Percentiles rank a stretch among this genome's conserved stretches.
These are phyloP conservation scores for Butyriboletus appendiculatus DNA, from an alignment of 1,284 basidiomycete species.

Conservation along the genomic window DNA sequence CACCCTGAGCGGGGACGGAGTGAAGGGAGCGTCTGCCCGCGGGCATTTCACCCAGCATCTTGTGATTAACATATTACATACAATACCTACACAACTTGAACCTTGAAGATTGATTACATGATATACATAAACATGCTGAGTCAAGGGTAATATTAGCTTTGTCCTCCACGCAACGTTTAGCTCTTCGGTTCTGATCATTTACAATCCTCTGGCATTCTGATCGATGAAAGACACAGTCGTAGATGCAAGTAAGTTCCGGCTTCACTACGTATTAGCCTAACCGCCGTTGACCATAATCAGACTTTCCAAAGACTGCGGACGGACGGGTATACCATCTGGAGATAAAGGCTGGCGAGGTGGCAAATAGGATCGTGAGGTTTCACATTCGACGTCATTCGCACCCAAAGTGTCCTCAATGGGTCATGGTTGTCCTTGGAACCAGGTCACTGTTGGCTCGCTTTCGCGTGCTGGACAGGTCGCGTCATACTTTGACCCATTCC, in stretches of 20 bases:
- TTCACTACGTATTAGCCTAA: background rate
- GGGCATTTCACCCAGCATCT: too few relatives aligned
- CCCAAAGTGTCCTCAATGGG: background rate
- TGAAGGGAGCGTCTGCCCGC: background rate
- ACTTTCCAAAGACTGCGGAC: conserved; percentile 73
- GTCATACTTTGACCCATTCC: conserved; percentile 56
- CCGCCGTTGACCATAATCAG: conserved; percentile 38
- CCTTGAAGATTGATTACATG: background rate
- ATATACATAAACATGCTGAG: conserved; percentile 17
- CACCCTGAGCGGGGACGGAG: conserved; percentile 1
- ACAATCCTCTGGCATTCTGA: background rate
- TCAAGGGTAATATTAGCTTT: conserved; percentile 1
- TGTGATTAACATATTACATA: background rate
- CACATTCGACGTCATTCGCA: background rate
- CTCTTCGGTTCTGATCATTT: background rate
- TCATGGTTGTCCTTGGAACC: background rate
- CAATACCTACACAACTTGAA: too few relatives aligned
- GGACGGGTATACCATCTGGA: conserved; percentile 80
- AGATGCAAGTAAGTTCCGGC: conserved; percentile 31
- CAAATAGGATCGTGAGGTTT: conserved; percentile 71
- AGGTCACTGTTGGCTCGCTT: conserved; percentile 79
- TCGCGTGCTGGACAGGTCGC: conserved; percentile 68
- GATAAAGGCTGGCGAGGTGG: conserved; percentile 71
- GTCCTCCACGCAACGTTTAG: background rate
- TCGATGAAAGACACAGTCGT: conserved; percentile 29